A percentile compares a stretch with the other conserved stretches of the same genome.
phyloP scores from a whole-genome alignment of 306 rosid genomes.

The Medicago ruthenica region DNA sequence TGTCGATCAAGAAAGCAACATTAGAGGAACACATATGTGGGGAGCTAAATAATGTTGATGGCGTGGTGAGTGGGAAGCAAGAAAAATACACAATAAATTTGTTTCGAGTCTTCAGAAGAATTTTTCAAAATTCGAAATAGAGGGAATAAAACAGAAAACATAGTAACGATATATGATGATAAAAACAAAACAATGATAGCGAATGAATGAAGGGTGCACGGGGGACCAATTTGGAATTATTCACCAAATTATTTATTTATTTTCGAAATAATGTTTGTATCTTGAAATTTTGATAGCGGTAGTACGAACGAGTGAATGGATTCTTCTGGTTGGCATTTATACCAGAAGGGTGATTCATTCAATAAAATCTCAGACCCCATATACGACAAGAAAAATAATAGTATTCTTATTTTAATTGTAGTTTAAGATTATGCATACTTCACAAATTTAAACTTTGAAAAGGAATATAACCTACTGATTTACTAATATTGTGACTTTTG shows the following conservation, averaged over 20 bases:
- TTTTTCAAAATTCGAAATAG: slow-evolving; percentile 28
- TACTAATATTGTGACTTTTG: too few relatives aligned
- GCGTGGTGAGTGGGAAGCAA: slow-evolving; percentile 53
- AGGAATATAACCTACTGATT: too few relatives aligned
- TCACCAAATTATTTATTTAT: neutral
- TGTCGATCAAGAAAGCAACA: slow-evolving; percentile 19
- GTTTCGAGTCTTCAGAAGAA: slow-evolving; percentile 22
- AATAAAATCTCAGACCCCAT: too few relatives aligned
- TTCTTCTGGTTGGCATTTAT: slow-evolving; percentile 44
- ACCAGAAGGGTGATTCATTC: neutral
- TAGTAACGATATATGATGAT: slow-evolving; percentile 7
- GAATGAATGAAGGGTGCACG: slow-evolving; percentile 25
- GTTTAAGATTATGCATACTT: too few relatives aligned
- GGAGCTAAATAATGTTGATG: slow-evolving; percentile 56
- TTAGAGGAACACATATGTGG: slow-evolving; percentile 38
- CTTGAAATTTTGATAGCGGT: slow-evolving; percentile 8
- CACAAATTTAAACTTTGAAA: too few relatives aligned
- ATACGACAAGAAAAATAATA: too few relatives aligned
- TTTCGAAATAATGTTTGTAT: neutral
- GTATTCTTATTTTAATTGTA: too few relatives aligned
- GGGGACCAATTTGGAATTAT: slow-evolving; percentile 33
- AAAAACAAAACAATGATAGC: slow-evolving; percentile 5
- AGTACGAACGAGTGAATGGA: slow-evolving; percentile 4
- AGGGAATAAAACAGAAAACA: slow-evolving; percentile 8
- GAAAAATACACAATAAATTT: slow-evolving; percentile 40